phyloP scores from a whole-genome alignment of 148 eudicot genomes.

The Cornus suecica region DNA sequence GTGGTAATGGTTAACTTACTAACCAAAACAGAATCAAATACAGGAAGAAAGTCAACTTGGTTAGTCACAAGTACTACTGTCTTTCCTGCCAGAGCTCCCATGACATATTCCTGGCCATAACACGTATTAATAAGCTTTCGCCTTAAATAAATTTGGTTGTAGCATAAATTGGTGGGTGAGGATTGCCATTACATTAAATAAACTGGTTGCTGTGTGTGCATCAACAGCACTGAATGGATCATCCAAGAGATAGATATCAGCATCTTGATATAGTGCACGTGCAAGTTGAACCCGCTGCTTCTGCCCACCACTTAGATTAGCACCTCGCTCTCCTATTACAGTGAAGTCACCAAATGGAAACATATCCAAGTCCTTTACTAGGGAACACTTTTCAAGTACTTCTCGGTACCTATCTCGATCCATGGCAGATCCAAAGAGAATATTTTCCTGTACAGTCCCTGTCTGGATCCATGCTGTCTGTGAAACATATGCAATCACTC shows the following conservation, averaged over 20 bases:
- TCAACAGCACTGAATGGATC: constrained; percentile 85
- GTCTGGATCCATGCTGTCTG: constrained; percentile 72
- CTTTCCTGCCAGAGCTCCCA: constrained; percentile 54
- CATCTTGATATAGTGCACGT: constrained; percentile 54
- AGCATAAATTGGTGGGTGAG: neutral
- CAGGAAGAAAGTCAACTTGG: constrained; percentile 68
- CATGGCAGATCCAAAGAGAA: constrained; percentile 53
- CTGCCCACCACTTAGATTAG: constrained; percentile 62
- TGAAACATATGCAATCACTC: constrained; percentile 58
- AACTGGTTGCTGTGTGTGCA: constrained; percentile 61
- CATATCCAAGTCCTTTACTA: constrained; percentile 45
- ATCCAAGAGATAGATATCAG: constrained; percentile 58
- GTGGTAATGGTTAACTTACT: neutral
- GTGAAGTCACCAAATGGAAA: constrained; percentile 56
- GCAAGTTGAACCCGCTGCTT: constrained; percentile 60
- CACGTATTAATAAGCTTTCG: neutral
- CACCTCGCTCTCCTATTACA: constrained; percentile 60
- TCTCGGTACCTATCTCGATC: constrained; percentile 36
- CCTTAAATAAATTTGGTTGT: neutral
- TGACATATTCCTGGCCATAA: constrained; percentile 48
- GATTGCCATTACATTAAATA: constrained; percentile 42
- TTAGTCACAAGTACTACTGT: constrained; percentile 66
- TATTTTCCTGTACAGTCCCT: constrained; percentile 59
- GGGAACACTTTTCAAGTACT: constrained; percentile 38
- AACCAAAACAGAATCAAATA: constrained; percentile 53